These are phyloP conservation scores for Castanospermum australe DNA, from an alignment of 306 rosid species.

Conservation along the genomic window DNA sequence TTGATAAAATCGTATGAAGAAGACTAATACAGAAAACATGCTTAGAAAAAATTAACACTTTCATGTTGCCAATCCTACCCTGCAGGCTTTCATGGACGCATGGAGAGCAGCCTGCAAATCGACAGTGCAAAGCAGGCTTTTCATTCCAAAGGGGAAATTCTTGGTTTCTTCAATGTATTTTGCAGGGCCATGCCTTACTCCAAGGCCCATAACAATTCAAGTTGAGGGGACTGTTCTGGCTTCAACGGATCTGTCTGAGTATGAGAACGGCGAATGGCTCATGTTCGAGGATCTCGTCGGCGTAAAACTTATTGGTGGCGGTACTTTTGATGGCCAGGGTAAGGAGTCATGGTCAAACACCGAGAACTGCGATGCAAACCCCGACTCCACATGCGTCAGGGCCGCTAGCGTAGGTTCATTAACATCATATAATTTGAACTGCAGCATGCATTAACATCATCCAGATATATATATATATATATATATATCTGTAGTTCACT, in stretches of 20 bases:
- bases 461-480: too few relatives aligned
- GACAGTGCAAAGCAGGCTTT: conserved; percentile 39
- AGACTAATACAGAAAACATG: too few relatives aligned
- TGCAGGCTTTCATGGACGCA: conserved; percentile 65
- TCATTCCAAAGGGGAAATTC: conserved; percentile 58
- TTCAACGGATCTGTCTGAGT: conserved; percentile 47
- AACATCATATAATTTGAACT: too few relatives aligned
- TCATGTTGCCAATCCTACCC: too few relatives aligned
- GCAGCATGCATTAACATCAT: too few relatives aligned
- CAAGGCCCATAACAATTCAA: conserved; percentile 51
- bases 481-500: too few relatives aligned
- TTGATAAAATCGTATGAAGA: too few relatives aligned
- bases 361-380: conserved; percentile 29
- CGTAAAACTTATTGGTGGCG: conserved; percentile 58
- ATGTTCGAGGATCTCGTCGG: conserved; percentile 48
- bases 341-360: conserved; percentile 42
- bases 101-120: conserved; percentile 62
- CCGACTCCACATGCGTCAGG: conserved; percentile 21
- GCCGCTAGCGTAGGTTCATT: conserved; percentile 59
- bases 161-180: conserved; percentile 47
- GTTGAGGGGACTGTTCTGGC: conserved; percentile 58
- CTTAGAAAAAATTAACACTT: too few relatives aligned
- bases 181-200: conserved; percentile 62
- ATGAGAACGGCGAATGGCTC: conserved; percentile 53
- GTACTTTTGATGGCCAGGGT: conserved; percentile 78